A percentile compares a stretch with the other conserved stretches of the same genome.
Conservation (phyloP, 768 basidiomycete species). For the Mycena vitilis region DNA sequence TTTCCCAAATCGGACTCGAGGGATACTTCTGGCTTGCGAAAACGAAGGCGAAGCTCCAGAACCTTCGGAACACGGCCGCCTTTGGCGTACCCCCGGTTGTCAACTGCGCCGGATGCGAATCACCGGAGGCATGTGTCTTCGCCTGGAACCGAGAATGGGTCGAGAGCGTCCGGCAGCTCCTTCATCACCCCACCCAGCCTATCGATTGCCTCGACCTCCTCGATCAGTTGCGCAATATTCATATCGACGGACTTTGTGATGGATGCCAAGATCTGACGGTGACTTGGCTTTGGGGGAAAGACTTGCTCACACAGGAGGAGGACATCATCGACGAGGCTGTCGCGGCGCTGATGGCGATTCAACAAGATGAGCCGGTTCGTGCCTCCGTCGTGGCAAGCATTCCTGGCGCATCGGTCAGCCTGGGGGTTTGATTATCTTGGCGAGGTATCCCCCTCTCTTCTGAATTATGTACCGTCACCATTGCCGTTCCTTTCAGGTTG, state of each 20-base stretch:
- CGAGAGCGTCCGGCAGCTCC: constrained; percentile 16
- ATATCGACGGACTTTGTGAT: constrained; percentile 14
- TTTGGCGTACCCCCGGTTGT: constrained; percentile 11
- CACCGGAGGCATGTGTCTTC: neutral
- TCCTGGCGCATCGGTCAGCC: no score
- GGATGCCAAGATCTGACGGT: constrained; percentile 23
- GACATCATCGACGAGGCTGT: constrained; percentile 7
- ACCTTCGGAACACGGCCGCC: constrained; percentile 1
- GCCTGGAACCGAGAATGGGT: constrained; percentile 22
- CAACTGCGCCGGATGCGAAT: neutral
- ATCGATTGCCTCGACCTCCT: constrained; percentile 11
- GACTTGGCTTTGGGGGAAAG: constrained; percentile 24
- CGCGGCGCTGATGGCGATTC: neutral
- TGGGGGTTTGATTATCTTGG: no score
- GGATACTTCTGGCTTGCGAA: constrained; percentile 17
- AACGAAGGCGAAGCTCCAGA: constrained; percentile 20
- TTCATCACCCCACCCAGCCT: constrained; percentile 18
- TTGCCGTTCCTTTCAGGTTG: no score
- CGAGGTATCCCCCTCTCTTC: no score
- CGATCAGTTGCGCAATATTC: constrained; percentile 6
- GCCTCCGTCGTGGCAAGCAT: no score
- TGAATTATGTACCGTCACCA: no score
- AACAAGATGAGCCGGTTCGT: constrained; percentile 1
- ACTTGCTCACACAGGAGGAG: constrained; percentile 17
- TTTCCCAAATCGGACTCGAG: constrained; percentile 5